These are phyloP conservation scores for Paecilomyces fulvus DNA, from an alignment of 2,329 filamentous ascomycete species.

Conservation along the genomic window DNA sequence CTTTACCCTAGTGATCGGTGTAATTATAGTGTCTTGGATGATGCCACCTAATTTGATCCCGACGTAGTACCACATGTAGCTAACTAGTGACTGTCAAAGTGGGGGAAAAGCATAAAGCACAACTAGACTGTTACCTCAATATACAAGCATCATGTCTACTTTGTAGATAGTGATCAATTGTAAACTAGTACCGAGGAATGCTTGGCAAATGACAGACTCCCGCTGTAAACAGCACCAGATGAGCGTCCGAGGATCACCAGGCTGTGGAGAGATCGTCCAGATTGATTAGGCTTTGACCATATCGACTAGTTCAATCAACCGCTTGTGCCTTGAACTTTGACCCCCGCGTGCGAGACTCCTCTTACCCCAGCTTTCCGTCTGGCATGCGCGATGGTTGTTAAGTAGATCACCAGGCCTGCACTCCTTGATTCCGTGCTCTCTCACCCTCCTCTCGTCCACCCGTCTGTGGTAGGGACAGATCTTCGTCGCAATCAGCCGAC, in stretches of 20 bases:
- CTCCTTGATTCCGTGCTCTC: background rate
- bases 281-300: background rate
- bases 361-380: background rate
- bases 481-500: background rate
- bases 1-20: constrained; percentile 8
- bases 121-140: no score
- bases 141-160: no score
- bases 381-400: background rate
- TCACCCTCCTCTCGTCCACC: background rate
- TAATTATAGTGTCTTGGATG: background rate
- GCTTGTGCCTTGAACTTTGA: background rate
- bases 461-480: background rate
- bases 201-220: no score
- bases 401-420: background rate
- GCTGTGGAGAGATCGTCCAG: background rate
- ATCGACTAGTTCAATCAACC: background rate
- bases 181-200: no score
- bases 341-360: background rate
- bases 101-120: background rate
- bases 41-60: background rate
- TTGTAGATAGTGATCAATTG: no score
- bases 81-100: background rate
- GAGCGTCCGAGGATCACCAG: background rate
- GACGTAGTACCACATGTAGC: background rate
- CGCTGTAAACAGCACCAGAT: background rate